A percentile compares a stretch with the other conserved stretches of the same genome.
phyloP scores from a whole-genome alignment of 2,329 filamentous ascomycete genomes.

The Didymella exigua region DNA sequence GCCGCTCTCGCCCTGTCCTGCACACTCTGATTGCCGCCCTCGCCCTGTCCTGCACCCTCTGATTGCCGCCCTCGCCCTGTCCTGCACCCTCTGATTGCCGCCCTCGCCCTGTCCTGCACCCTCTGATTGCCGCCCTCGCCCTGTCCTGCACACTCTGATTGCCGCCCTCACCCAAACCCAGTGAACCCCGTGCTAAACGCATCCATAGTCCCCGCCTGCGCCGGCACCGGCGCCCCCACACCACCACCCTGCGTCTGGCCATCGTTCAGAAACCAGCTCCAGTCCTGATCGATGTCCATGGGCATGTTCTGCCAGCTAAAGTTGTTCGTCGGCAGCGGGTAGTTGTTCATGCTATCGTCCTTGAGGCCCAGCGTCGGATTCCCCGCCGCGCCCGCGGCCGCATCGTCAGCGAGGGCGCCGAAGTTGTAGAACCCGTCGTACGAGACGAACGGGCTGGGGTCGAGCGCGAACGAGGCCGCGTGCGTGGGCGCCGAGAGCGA shows the following conservation, averaged over 20 bases:
- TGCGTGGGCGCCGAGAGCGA: slow-evolving; percentile 21
- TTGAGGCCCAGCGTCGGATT: slow-evolving; percentile 36
- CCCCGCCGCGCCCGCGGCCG: background rate
- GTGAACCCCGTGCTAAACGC: slow-evolving; percentile 7
- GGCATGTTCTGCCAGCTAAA: slow-evolving; percentile 49
- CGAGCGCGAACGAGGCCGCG: slow-evolving; percentile 16
- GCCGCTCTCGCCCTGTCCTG: too few relatives aligned
- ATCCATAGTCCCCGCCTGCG: background rate
- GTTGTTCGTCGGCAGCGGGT: slow-evolving; percentile 43
- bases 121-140: too few relatives aligned
- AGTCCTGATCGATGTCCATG: slow-evolving; percentile 51
- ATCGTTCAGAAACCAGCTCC: slow-evolving; percentile 50
- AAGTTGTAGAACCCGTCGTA: slow-evolving; percentile 51
- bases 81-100: background rate
- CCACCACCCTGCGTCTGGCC: slow-evolving; percentile 17
- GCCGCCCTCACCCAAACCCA: slow-evolving; percentile 10
- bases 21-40: too few relatives aligned
- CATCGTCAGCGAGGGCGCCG: slow-evolving; percentile 29
- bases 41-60: too few relatives aligned
- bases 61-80: background rate
- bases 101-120: background rate
- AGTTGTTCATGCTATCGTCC: slow-evolving; percentile 41
- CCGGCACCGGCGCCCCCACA: background rate
- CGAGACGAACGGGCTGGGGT: slow-evolving; percentile 40
- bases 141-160: too few relatives aligned